phyloP scores from a whole-genome alignment of 441 rosid species.

The Arabidopsis hybrid region DNA sequence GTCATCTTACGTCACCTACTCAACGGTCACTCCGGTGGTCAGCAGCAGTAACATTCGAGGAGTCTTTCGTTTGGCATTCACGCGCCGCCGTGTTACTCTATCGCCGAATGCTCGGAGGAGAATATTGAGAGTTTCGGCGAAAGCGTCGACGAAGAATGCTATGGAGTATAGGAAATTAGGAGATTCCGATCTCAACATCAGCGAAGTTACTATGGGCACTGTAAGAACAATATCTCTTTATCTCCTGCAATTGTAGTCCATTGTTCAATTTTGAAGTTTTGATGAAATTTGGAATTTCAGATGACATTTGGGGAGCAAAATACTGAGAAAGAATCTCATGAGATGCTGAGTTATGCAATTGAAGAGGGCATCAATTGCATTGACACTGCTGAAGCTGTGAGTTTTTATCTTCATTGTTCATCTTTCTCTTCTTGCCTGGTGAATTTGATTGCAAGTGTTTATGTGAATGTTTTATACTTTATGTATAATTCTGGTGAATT shows the following conservation, averaged over 20 bases:
- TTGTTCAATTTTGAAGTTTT: not conserved
- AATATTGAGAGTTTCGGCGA: conserved; percentile 45
- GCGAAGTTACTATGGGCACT: conserved; percentile 83
- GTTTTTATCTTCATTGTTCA: conserved; percentile 34
- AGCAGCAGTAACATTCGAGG: not conserved
- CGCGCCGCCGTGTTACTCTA: conserved; percentile 28
- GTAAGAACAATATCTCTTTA: conserved; percentile 45
- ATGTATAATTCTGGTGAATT: not conserved
- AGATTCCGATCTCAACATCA: conserved; percentile 69
- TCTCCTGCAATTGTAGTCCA: not conserved
- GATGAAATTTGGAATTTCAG: conserved; percentile 43
- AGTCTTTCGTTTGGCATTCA: not conserved
- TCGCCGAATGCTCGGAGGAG: conserved; percentile 38
- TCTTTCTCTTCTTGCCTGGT: not conserved
- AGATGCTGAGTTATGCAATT: conserved; percentile 71
- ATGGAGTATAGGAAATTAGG: conserved; percentile 69
- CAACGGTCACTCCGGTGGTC: conserved; percentile 27
- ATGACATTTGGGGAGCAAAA: conserved; percentile 95
- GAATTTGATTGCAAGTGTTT: not conserved
- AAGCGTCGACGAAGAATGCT: conserved; percentile 48
- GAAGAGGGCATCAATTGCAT: conserved; percentile 74
- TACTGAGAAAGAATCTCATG: conserved; percentile 92
- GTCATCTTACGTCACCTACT: conserved; percentile 39
- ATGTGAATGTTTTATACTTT: not conserved
- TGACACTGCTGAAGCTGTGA: conserved; percentile 85